These are phyloP conservation scores for Aspergillus sp. DNA, from an alignment of 2,329 filamentous ascomycete genomes.

Conservation along the genomic window DNA sequence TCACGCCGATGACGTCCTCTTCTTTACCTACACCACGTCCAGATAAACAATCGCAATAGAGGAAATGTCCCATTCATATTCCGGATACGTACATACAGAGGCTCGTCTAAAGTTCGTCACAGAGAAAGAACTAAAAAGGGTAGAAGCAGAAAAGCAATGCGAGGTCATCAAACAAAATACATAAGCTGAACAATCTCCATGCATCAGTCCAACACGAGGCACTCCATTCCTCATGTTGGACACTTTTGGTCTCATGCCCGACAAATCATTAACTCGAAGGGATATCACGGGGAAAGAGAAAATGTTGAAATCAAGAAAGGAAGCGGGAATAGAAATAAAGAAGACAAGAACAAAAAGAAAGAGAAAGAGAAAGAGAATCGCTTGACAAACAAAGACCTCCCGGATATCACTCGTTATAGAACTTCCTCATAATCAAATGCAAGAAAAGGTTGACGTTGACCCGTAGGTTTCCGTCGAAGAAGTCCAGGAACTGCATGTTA, in stretches of 20 bases:
- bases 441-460: conserved; percentile 96
- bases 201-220: neutral
- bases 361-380: conserved; percentile 9
- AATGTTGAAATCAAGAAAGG: conserved; percentile 6
- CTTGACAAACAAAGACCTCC: conserved; percentile 5
- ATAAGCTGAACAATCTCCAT: conserved; percentile 3
- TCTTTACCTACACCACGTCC: no score
- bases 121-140: conserved; percentile 8
- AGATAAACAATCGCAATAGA: no score
- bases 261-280: conserved; percentile 10
- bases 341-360: conserved; percentile 3
- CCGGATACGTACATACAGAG: conserved; percentile 21
- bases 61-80: neutral
- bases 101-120: conserved; percentile 20
- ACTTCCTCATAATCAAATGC: conserved; percentile 98
- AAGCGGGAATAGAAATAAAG: conserved; percentile 1
- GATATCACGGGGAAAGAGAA: conserved; percentile 12
- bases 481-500: conserved; percentile 90
- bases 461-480: conserved; percentile 83
- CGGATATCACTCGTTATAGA: conserved; percentile 61
- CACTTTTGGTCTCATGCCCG: conserved; percentile 10
- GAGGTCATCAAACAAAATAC: neutral
- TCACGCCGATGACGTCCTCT: no score
- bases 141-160: conserved; percentile 1
- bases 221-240: conserved; percentile 3